A percentile compares a stretch with the other conserved stretches of the same genome.
phyloP scores from a whole-genome alignment of 768 basidiomycete genomes.

The Gautieria morchelliformis region DNA sequence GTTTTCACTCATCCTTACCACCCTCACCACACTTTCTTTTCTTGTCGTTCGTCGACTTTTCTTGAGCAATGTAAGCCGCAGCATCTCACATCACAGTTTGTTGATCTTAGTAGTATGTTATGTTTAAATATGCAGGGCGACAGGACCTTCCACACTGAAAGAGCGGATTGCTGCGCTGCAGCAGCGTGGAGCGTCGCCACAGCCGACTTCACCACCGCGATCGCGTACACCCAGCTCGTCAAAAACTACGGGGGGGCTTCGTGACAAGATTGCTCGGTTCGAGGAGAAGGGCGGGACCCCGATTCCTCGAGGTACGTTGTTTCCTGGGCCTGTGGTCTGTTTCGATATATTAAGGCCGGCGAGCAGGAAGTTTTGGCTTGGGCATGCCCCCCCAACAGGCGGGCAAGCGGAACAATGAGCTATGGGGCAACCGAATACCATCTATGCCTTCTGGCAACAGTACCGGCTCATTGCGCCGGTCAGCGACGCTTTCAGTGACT shows the following conservation, averaged over 20 bases:
- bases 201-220: slow-evolving; percentile 16
- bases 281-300: slow-evolving; percentile 71
- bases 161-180: slow-evolving; percentile 79
- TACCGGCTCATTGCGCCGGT: background rate
- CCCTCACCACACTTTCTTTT: background rate
- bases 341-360: background rate
- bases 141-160: slow-evolving; percentile 34
- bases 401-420: slow-evolving; percentile 48
- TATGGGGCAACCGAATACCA: slow-evolving; percentile 63
- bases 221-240: slow-evolving; percentile 6
- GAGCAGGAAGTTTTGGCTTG: slow-evolving; percentile 48
- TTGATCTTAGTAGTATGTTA: background rate
- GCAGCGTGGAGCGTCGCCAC: slow-evolving; percentile 37
- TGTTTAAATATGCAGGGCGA: background rate
- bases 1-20: background rate
- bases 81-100: background rate
- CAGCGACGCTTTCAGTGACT: background rate
- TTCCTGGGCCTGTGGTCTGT: too few species aligned
- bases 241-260: slow-evolving; percentile 17
- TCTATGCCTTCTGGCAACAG: background rate
- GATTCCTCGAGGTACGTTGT: slow-evolving; percentile 40
- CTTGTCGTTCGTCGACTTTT: background rate
- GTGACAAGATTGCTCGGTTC: slow-evolving; percentile 73
- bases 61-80: background rate
- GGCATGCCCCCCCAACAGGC: slow-evolving; percentile 45